These are phyloP conservation scores for Daldinia childiae DNA, from an alignment of 495 filamentous ascomycete genomes.

Conservation along the genomic window DNA sequence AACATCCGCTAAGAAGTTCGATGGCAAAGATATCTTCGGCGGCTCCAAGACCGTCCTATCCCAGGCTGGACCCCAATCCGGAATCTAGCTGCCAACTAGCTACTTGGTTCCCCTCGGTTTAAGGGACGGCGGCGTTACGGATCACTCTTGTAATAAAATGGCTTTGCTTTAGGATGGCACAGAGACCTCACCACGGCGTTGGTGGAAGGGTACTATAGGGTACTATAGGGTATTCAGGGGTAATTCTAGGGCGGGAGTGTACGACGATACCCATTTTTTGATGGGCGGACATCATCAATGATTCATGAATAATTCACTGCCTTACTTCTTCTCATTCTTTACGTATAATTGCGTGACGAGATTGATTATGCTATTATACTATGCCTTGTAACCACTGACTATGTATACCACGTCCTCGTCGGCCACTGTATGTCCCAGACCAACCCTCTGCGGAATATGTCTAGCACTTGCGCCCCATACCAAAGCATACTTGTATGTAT, in stretches of 20 bases:
- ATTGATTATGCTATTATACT: slow-evolving; percentile 21
- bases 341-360: slow-evolving; percentile 2
- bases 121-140: slow-evolving; percentile 10
- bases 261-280: slow-evolving; percentile 12
- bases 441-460: slow-evolving; percentile 94
- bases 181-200: slow-evolving; percentile 28
- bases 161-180: slow-evolving; percentile 15
- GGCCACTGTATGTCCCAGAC: slow-evolving; percentile 82
- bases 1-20: slow-evolving; percentile 65
- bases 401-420: slow-evolving; percentile 99
- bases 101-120: slow-evolving; percentile 12
- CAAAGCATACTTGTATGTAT: slow-evolving; percentile 98
- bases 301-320: slow-evolving; percentile 31
- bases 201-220: slow-evolving; percentile 22
- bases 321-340: slow-evolving; percentile 13
- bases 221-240: slow-evolving; percentile 16
- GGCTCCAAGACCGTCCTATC: slow-evolving; percentile 16
- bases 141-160: neutral
- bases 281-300: slow-evolving; percentile 27
- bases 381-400: slow-evolving; percentile 77
- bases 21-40: slow-evolving; percentile 47
- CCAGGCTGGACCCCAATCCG: neutral
- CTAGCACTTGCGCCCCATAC: slow-evolving; percentile 97
- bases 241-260: slow-evolving; percentile 4
- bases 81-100: slow-evolving; percentile 7